These are phyloP conservation scores for Ceratocystis variospora DNA, from an alignment of 2,329 filamentous ascomycete genomes.

Conservation along the genomic window DNA sequence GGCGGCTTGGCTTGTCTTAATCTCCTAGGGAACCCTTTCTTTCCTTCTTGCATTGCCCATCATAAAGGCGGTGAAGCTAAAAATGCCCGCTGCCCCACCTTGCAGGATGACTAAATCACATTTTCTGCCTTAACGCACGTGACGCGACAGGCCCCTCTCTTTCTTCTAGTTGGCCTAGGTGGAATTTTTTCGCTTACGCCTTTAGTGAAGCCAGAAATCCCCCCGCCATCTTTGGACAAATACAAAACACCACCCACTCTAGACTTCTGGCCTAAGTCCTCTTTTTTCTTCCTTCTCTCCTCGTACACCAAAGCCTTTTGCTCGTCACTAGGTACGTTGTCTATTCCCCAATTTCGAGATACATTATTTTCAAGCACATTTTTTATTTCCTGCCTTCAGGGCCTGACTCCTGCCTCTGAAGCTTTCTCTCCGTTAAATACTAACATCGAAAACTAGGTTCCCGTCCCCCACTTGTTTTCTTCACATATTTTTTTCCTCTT, in stretches of 20 bases:
- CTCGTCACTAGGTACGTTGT: slow-evolving; percentile 16
- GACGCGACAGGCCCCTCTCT: slow-evolving; percentile 15
- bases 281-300: slow-evolving; percentile 17
- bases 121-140: slow-evolving; percentile 17
- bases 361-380: background rate
- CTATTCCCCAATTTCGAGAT: background rate
- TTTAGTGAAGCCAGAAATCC: slow-evolving; percentile 15
- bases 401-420: background rate
- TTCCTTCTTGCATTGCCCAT: background rate
- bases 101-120: slow-evolving; percentile 16
- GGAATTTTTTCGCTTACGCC: slow-evolving; percentile 19
- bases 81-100: slow-evolving; percentile 11
- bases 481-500: slow-evolving; percentile 24
- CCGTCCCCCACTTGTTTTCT: slow-evolving; percentile 35
- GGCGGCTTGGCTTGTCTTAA: slow-evolving; percentile 6
- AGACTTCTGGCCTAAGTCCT: slow-evolving; percentile 17
- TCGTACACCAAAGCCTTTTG: slow-evolving; percentile 17
- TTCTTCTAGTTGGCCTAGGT: slow-evolving; percentile 9
- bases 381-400: background rate
- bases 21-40: slow-evolving; percentile 5
- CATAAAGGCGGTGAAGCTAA: slow-evolving; percentile 8
- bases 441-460: slow-evolving; percentile 18
- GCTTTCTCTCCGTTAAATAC: background rate
- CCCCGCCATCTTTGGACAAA: slow-evolving; percentile 19
- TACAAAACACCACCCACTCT: slow-evolving; percentile 20